These are phyloP conservation scores for Monilinia fructigena DNA, from an alignment of 2,329 filamentous ascomycete genomes.

Conservation along the genomic window DNA sequence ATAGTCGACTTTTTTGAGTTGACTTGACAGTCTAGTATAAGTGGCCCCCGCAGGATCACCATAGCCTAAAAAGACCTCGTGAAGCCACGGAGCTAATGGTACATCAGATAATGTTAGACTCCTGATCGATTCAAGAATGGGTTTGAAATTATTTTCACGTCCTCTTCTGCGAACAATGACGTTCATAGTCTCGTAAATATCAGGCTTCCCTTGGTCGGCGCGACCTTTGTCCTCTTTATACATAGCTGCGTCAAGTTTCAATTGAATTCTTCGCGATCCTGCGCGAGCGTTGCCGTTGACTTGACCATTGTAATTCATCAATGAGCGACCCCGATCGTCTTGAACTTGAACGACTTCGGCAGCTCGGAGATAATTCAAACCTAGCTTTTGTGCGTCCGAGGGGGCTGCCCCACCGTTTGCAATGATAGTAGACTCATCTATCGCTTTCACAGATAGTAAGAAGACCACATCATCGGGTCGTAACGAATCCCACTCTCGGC, in stretches of 20 bases:
- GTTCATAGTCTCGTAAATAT: constrained; percentile 84
- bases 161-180: constrained; percentile 78
- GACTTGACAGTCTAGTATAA: constrained; percentile 78
- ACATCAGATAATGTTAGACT: constrained; percentile 81
- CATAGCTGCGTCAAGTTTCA: constrained; percentile 75
- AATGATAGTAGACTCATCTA: constrained; percentile 48
- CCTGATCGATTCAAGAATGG: constrained; percentile 87
- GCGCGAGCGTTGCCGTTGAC: constrained; percentile 62
- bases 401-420: constrained; percentile 54
- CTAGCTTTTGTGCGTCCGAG: constrained; percentile 59
- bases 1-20: constrained; percentile 78
- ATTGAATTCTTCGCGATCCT: constrained; percentile 66
- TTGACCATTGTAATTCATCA: constrained; percentile 63
- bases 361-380: constrained; percentile 70
- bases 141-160: constrained; percentile 95
- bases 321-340: constrained; percentile 75
- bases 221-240: constrained; percentile 75
- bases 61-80: constrained; percentile 97
- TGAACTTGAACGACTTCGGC: constrained; percentile 84
- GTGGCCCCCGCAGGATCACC: constrained; percentile 86
- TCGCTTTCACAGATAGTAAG: constrained; percentile 71
- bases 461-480: constrained; percentile 88
- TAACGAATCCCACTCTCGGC: constrained; percentile 86
- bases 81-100: constrained; percentile 84
- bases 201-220: constrained; percentile 63